Evolutionary conservation across 2,329 filamentous ascomycete genomes (phyloP), one percentile per base, ranked within the genome.

Genomic region (Xylaria sp.): DNA sequence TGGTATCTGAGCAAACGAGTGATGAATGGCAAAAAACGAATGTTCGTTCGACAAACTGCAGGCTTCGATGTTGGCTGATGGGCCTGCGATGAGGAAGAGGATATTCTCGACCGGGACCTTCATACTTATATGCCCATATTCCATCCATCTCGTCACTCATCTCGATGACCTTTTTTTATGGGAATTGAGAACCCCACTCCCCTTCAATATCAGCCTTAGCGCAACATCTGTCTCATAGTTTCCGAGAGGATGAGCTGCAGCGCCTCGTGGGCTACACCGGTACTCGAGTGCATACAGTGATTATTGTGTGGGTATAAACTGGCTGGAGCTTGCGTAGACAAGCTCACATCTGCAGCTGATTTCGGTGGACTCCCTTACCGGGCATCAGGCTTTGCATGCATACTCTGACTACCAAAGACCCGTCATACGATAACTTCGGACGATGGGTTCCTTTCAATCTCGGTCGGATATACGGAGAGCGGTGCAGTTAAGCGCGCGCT

Each of bases 351-450:
- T 62, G 61, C 57, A 55, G 19, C 24, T 50, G 30, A 39, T 54
- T 54, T 65, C 24, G 12, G 53, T 48, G 6, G 47, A n/a, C 42
- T 27, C 24, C 24, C 24, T 30, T 69, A 24, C n/a, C 62, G 36
- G 64, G 61, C 62, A 58, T 53, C 34, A 63, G 19, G 48, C 19
- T 32, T 50, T 50, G 54, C 63, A 69, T 66, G 63, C 62, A 47
- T 69, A 39, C 9, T 19, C n/a, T 39, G 4, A n/a, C 57, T 54
- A 32, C 36, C 36, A 19, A 30, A 24, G n/a, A 61, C 8, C 34
- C 17, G 11, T 51, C 61, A 45, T 58, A 61, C 48, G 47, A 64
- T 50, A 32, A 34, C 50, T 59, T 19, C 32, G 34, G 32, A 59
- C 24, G 11, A n/a, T 24, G 7, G 7, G 8, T 30, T 36, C 36